phyloP scores from a whole-genome alignment of 106 monocot genomes.

The Dendrobium catenatum region DNA sequence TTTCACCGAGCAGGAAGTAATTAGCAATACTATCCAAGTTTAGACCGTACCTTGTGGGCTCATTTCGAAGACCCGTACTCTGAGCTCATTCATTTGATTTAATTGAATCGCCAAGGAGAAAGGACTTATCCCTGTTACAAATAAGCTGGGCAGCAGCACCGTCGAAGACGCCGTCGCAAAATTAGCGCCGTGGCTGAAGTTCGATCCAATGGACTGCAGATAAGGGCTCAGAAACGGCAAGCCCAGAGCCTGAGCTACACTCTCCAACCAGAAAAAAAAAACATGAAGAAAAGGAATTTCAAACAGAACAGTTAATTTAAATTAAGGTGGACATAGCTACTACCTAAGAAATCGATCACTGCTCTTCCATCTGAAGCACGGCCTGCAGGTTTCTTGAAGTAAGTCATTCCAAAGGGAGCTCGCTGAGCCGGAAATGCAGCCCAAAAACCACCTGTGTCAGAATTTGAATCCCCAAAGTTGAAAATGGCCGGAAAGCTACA shows the following conservation, averaged over 20 bases:
- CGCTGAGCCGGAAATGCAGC: slow-evolving; percentile 68
- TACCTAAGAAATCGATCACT: slow-evolving; percentile 75
- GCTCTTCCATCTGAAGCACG: slow-evolving; percentile 69
- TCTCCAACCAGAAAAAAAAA: background rate
- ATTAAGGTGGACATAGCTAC: no score
- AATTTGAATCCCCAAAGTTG: slow-evolving; percentile 91
- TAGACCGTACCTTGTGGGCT: background rate
- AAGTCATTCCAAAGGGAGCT: slow-evolving; percentile 66
- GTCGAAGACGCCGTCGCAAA: slow-evolving; percentile 44
- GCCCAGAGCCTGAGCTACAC: slow-evolving; percentile 54
- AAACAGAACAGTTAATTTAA: no score
- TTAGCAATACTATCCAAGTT: background rate
- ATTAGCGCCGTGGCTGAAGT: slow-evolving; percentile 35
- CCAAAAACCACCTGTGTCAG: slow-evolving; percentile 88
- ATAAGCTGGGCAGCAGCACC: slow-evolving; percentile 54
- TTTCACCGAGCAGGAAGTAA: no score
- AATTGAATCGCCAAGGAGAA: slow-evolving; percentile 62
- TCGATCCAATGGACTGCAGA: slow-evolving; percentile 59
- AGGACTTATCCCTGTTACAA: slow-evolving; percentile 59
- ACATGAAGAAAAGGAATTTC: no score
- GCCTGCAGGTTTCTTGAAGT: slow-evolving; percentile 49
- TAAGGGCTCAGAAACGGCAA: slow-evolving; percentile 87
- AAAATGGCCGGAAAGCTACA: slow-evolving; percentile 55
- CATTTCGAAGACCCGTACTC: slow-evolving; percentile 18
- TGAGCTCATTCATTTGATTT: slow-evolving; percentile 60